A percentile compares a stretch with the other conserved stretches of the same genome.
Evolutionary conservation across 805 yeast genomes (phyloP).

Genomic region (Schwanniomyces pseudopolymorphus): DNA sequence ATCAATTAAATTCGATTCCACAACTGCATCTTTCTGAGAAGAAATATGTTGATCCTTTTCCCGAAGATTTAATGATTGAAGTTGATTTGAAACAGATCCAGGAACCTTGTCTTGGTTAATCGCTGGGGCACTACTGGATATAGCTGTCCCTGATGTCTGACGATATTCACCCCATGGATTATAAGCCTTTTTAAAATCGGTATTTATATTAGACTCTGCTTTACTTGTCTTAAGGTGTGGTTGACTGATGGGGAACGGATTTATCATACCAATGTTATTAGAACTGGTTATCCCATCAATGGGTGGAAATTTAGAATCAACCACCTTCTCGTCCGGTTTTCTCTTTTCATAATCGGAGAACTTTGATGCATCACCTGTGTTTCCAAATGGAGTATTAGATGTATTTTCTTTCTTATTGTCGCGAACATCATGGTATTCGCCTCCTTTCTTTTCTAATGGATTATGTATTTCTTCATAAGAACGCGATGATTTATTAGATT

Average conservation of each 20-base stretch:
- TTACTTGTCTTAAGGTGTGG: conserved; percentile 1
- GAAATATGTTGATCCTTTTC: neutral
- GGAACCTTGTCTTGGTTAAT: neutral
- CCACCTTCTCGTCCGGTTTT: neutral
- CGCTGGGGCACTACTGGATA: neutral
- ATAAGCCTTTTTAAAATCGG: conserved; percentile 11
- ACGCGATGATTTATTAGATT: neutral
- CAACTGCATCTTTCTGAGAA: neutral
- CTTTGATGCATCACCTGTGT: neutral
- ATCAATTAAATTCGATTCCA: conserved; percentile 32
- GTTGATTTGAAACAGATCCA: neutral
- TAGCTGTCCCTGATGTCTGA: neutral
- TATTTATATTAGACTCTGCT: neutral
- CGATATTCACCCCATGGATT: conserved; percentile 38
- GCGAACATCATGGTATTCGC: neutral
- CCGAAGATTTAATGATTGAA: neutral
- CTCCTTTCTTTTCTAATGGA: neutral
- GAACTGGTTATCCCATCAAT: neutral
- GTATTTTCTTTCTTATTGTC: neutral
- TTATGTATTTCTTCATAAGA: neutral
- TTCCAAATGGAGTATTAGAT: neutral
- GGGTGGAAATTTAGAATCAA: neutral
- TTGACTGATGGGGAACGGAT: neutral
- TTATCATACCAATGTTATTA: neutral
- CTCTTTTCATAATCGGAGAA: neutral